A percentile compares a stretch with the other conserved stretches of the same genome.
phyloP scores from a whole-genome alignment of 257 asterid species.

The Penstemon eatonii region DNA sequence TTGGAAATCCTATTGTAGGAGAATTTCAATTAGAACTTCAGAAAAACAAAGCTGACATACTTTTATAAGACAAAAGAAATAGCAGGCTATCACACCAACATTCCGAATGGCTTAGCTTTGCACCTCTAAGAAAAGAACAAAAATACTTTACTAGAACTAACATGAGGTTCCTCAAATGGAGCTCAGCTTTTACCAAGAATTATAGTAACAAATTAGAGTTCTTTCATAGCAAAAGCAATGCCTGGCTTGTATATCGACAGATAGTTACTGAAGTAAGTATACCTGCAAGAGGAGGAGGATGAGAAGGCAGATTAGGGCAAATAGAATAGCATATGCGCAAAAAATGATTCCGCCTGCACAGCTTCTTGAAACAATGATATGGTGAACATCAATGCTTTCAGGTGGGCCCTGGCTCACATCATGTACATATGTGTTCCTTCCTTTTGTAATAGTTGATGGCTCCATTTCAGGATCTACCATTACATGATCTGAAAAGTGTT shows the following conservation, averaged over 20 bases:
- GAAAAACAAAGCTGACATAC: neutral
- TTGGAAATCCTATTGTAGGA: neutral
- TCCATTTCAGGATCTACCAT: conserved; percentile 34
- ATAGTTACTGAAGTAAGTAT: neutral
- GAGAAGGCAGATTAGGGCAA: conserved; percentile 33
- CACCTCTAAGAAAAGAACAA: neutral
- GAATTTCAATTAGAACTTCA: neutral
- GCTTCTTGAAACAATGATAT: conserved; percentile 44
- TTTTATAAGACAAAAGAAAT: neutral
- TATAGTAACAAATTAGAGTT: neutral
- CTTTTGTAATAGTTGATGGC: conserved; percentile 34
- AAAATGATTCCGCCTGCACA: conserved; percentile 33
- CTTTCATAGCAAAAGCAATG: neutral
- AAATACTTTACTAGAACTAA: neutral
- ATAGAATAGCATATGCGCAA: conserved; percentile 40
- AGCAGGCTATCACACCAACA: neutral
- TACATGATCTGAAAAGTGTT: neutral
- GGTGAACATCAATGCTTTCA: conserved; percentile 72
- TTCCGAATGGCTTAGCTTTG: neutral
- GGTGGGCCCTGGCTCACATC: conserved; percentile 49
- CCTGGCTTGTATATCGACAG: neutral
- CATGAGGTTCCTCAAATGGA: neutral
- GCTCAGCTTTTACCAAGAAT: conserved; percentile 2
- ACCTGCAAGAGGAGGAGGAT: conserved; percentile 51
- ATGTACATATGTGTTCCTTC: conserved; percentile 53